Evolutionary conservation across 176 grass and related monocot genomes (phyloP).

Genomic region (Cymbopogon citratus): DNA sequence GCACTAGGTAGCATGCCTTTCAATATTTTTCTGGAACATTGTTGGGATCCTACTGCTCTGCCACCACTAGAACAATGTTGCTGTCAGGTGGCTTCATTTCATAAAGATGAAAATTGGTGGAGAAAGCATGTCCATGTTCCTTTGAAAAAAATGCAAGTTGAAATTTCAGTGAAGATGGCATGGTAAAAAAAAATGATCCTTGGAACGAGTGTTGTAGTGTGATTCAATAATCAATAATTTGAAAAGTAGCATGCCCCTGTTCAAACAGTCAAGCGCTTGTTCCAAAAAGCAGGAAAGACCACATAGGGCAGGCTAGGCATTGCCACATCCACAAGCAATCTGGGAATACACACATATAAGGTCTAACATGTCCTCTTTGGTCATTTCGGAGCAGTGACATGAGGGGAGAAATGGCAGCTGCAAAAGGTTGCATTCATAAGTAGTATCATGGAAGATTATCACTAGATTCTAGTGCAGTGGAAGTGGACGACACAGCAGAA

Average conservation of each 20-base stretch:
- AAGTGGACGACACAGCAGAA: slow-evolving; percentile 2
- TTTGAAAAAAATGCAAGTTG: not conserved
- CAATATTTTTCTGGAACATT: slow-evolving; percentile 6
- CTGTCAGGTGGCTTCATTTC: slow-evolving; percentile 1
- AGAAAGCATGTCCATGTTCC: not conserved
- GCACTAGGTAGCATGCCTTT: slow-evolving; percentile 35
- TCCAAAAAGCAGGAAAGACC: not conserved
- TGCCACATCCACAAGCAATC: slow-evolving; percentile 33
- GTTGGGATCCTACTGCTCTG: slow-evolving; percentile 42
- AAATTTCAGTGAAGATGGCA: not conserved
- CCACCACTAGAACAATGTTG: slow-evolving; percentile 20
- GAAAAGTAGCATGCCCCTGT: not conserved
- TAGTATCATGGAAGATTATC: not conserved
- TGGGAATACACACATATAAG: slow-evolving; percentile 15
- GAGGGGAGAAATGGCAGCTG: not conserved
- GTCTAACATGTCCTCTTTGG: slow-evolving; percentile 3
- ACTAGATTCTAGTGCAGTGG: slow-evolving; percentile 12
- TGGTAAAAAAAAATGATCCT: not conserved
- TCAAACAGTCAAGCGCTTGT: slow-evolving; percentile 9
- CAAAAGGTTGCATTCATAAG: not conserved
- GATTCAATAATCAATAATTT: not conserved
- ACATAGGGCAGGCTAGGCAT: not conserved
- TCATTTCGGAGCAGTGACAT: slow-evolving; percentile 16
- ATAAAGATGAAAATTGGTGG: slow-evolving; percentile 9
- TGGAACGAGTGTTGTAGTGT: not conserved